These are phyloP conservation scores for Lepidium africanum DNA, from an alignment of 345 rosid species.

Conservation along the genomic window DNA sequence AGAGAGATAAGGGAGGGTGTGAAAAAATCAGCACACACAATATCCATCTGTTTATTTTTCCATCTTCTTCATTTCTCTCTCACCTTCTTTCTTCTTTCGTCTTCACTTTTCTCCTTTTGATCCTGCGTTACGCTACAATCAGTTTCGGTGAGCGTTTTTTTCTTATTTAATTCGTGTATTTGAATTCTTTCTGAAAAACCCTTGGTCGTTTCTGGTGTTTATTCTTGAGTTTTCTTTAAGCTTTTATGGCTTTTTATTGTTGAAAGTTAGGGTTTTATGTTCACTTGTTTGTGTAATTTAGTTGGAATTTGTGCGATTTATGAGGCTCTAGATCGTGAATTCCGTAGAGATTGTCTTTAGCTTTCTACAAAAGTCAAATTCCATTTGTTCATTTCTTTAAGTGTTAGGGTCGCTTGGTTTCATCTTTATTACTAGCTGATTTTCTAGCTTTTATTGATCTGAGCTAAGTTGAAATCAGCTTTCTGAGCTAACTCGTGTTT, in stretches of 20 bases:
- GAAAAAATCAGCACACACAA: slow-evolving; percentile 2
- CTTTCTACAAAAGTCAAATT: not conserved
- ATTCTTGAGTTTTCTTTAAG: not conserved
- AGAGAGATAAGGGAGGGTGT: slow-evolving; percentile 11
- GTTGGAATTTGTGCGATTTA: not conserved
- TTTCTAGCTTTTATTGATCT: not conserved
- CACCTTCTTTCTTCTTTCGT: not conserved
- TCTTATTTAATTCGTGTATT: not conserved
- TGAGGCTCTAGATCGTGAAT: not conserved
- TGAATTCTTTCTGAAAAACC: not conserved
- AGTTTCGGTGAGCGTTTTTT: slow-evolving; percentile 4
- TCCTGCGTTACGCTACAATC: slow-evolving; percentile 15
- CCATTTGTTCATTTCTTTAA: slow-evolving; percentile 1
- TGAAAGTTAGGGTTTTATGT: slow-evolving; percentile 18
- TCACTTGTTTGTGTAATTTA: not conserved
- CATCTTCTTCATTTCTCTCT: not conserved
- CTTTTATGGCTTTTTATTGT: not conserved
- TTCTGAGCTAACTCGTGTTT: slow-evolving; percentile 1
- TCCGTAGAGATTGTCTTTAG: not conserved
- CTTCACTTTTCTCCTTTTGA: not conserved
- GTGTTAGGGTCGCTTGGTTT: not conserved
- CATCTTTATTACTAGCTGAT: not conserved
- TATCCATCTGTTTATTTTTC: slow-evolving; percentile 13
- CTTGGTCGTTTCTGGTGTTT: not conserved
- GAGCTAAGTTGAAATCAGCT: not conserved